Percentiles rank a stretch among this genome's conserved stretches.
Conservation (phyloP, 345 rosid genomes). For the Bretschneidera sinensis region DNA sequence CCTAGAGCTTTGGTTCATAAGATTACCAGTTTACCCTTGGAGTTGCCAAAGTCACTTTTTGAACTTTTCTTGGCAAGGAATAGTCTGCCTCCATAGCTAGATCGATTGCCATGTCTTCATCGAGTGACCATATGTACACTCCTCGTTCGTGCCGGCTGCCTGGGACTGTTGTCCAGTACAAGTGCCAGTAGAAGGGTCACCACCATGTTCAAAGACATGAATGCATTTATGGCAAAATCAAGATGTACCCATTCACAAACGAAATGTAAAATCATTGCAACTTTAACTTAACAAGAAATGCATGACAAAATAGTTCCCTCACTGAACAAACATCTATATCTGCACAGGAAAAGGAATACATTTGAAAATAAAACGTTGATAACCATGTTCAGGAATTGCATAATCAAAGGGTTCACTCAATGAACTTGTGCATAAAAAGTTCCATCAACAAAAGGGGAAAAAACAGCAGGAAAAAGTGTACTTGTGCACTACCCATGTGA, state of each 20-base stretch:
- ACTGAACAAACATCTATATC: no score
- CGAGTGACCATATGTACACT: conserved; percentile 68
- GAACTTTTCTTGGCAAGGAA: conserved; percentile 53
- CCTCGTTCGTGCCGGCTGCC: conserved; percentile 77
- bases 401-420: no score
- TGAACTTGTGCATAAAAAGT: neutral
- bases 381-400: no score
- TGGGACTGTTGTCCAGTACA: conserved; percentile 81
- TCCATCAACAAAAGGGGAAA: neutral
- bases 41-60: no score
- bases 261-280: neutral
- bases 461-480: no score
- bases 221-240: conserved; percentile 73
- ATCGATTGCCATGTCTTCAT: conserved; percentile 60
- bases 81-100: conserved; percentile 63
- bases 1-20: no score
- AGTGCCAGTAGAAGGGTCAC: conserved; percentile 75
- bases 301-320: no score
- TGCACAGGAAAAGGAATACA: no score
- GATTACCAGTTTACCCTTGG: no score
- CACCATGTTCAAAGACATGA: conserved; percentile 85
- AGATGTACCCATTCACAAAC: conserved; percentile 33
- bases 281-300: neutral
- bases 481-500: conserved; percentile 55
- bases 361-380: no score